These are phyloP conservation scores for Xylariaceae sp. DNA, from an alignment of 2,329 filamentous ascomycete genomes.

Conservation along the genomic window DNA sequence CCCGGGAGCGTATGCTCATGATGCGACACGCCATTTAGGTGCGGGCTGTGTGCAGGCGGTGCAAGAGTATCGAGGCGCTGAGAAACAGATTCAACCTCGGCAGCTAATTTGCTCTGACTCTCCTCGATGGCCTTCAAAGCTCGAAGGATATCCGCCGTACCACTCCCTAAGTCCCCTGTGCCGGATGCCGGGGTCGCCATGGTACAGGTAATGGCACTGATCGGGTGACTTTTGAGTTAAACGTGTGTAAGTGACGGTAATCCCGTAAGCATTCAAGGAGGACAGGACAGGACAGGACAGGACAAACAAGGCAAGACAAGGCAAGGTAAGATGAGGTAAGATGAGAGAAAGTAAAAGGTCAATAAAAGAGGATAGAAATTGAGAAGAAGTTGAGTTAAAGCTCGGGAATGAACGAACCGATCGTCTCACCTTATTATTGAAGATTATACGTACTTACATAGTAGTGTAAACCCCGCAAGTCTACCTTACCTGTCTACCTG, in stretches of 20 bases:
- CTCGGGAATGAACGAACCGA: neutral
- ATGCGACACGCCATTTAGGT: conserved; percentile 18
- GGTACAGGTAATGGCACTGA: conserved; percentile 3
- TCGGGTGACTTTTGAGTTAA: neutral
- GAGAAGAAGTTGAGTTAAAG: neutral
- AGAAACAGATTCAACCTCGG: conserved; percentile 28
- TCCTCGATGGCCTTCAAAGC: conserved; percentile 29
- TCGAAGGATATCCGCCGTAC: conserved; percentile 28
- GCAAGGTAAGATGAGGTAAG: neutral
- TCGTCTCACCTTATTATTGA: too few species aligned
- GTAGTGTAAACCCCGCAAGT: neutral
- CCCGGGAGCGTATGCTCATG: conserved; percentile 14
- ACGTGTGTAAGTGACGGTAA: neutral
- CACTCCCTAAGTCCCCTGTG: conserved; percentile 14
- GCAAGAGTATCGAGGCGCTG: conserved; percentile 28
- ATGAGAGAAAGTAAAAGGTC: neutral
- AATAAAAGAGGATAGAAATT: too few species aligned
- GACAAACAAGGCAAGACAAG: neutral
- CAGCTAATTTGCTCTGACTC: conserved; percentile 26
- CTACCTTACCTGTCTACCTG: neutral
- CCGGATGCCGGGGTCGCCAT: conserved; percentile 27
- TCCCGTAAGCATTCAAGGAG: neutral
- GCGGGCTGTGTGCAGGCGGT: conserved; percentile 20
- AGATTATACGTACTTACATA: neutral
- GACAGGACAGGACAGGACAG: neutral